Percentiles rank a stretch among this genome's conserved stretches.
Conservation (phyloP, 176 grass and related monocot species). For the Cenchrus purpureus region DNA sequence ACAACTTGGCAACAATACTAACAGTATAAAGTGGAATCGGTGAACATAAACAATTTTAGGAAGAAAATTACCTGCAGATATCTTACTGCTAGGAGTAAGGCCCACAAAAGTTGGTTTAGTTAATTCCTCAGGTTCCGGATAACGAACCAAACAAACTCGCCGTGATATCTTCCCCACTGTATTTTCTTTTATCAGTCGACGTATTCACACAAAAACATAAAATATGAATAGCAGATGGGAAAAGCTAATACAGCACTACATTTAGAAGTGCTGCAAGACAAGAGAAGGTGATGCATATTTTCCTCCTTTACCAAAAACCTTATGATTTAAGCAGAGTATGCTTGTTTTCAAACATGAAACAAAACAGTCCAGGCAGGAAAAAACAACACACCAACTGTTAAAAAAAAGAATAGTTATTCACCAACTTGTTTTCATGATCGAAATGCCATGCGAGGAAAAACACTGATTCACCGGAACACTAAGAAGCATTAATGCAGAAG, state of each 20-base stretch:
- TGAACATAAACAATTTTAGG: background rate
- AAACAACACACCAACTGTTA: background rate
- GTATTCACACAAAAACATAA: constrained; percentile 25
- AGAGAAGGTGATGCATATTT: background rate
- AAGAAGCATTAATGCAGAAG: constrained; percentile 15
- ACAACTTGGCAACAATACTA: background rate
- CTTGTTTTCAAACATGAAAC: background rate
- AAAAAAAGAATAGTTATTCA: background rate
- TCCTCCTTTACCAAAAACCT: background rate
- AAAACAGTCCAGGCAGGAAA: too few species aligned
- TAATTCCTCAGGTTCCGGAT: constrained; percentile 65
- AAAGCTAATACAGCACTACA: background rate
- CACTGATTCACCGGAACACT: background rate
- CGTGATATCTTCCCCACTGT: constrained; percentile 79
- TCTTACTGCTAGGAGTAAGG: constrained; percentile 53
- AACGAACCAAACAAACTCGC: constrained; percentile 71
- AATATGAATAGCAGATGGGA: background rate
- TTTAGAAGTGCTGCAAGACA: background rate
- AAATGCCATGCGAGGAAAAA: constrained; percentile 7
- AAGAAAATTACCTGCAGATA: constrained; percentile 63
- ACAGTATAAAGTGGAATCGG: background rate
- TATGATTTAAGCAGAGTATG: background rate
- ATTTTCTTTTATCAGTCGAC: constrained; percentile 32
- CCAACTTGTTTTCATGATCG: constrained; percentile 16
- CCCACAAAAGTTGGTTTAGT: constrained; percentile 48